Percentiles rank a stretch among this genome's conserved stretches.
Evolutionary conservation across 2,329 filamentous ascomycete genomes (phyloP).

Genomic region (Penicillium freii): DNA sequence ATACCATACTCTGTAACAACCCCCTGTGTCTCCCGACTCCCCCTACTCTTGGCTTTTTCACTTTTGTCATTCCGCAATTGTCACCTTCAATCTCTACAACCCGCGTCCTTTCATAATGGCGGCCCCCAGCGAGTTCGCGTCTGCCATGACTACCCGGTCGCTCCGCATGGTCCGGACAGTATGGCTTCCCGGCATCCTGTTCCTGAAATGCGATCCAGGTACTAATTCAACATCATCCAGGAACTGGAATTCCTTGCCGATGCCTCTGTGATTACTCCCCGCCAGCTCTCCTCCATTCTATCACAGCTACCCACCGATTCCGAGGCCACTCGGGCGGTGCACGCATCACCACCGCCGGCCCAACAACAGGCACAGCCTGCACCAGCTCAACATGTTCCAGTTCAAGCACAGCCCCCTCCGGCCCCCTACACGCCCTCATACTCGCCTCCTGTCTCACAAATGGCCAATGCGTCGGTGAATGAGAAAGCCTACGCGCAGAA

Average conservation of each 20-base stretch:
- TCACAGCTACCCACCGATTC: conserved; percentile 64
- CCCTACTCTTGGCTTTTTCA: neutral
- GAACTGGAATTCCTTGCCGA: conserved; percentile 90
- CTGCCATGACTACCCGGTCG: conserved; percentile 74
- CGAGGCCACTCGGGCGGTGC: conserved; percentile 17
- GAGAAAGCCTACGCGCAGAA: conserved; percentile 41
- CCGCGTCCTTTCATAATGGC: conserved; percentile 28
- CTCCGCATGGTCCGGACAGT: conserved; percentile 85
- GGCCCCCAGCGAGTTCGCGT: conserved; percentile 35
- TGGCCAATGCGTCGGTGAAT: conserved; percentile 40
- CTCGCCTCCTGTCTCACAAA: conserved; percentile 40
- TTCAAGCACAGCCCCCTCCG: conserved; percentile 32
- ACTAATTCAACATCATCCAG: conserved; percentile 47
- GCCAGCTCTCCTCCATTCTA: conserved; percentile 72
- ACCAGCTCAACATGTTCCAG: conserved; percentile 13
- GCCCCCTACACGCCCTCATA: conserved; percentile 40
- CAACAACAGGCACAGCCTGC: conserved; percentile 33
- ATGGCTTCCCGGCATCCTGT: conserved; percentile 34
- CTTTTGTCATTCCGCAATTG: neutral
- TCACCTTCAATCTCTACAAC: neutral
- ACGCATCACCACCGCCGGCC: conserved; percentile 20
- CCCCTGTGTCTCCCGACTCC: neutral
- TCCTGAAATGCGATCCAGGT: neutral
- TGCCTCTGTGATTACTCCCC: conserved; percentile 71
- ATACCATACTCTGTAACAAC: neutral